Conservation (phyloP, 495 filamentous ascomycete genomes). For the Xylaria palmicola region DNA sequence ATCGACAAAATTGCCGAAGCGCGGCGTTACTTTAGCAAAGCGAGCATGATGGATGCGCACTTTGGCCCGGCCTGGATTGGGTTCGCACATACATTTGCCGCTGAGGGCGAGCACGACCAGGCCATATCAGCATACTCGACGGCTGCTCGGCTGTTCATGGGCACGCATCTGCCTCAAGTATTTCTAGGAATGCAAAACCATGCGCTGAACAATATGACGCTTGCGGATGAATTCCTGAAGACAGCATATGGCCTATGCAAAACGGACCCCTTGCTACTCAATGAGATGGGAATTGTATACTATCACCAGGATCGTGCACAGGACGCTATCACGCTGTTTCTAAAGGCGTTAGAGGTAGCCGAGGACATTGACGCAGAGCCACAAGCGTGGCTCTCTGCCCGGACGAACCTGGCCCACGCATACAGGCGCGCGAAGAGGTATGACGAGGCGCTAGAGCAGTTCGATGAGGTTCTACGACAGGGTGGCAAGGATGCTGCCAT, state of each 20-base stretch:
- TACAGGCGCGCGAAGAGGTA: conserved; percentile 70
- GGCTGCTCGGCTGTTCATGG: conserved; percentile 91
- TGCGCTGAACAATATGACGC: conserved; percentile 87
- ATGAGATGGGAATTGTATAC: conserved; percentile 90
- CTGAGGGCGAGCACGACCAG: conserved; percentile 99
- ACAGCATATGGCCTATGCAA: conserved; percentile 76
- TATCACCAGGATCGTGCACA: conserved; percentile 85
- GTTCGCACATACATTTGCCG: conserved; percentile 99
- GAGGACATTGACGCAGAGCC: conserved; percentile 77
- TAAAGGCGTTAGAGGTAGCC: conserved; percentile 70
- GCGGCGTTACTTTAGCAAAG: conserved; percentile 93
- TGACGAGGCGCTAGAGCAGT: conserved; percentile 71
- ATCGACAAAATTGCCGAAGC: conserved; percentile 90
- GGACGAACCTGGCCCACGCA: conserved; percentile 86
- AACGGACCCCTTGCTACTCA: conserved; percentile 84
- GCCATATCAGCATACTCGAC: conserved; percentile 98
- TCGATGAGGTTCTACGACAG: conserved; percentile 76
- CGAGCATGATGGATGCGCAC: conserved; percentile 94
- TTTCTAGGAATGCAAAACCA: conserved; percentile 99
- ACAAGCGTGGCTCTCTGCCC: conserved; percentile 80
- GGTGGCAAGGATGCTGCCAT: conserved; percentile 70
- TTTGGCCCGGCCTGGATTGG: conserved; percentile 99
- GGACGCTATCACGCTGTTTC: conserved; percentile 71
- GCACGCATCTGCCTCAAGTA: conserved; percentile 92
- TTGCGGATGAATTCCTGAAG: conserved; percentile 94